phyloP scores from a whole-genome alignment of 2,329 filamentous ascomycete genomes.

The Arthrobotrys musiformis region DNA sequence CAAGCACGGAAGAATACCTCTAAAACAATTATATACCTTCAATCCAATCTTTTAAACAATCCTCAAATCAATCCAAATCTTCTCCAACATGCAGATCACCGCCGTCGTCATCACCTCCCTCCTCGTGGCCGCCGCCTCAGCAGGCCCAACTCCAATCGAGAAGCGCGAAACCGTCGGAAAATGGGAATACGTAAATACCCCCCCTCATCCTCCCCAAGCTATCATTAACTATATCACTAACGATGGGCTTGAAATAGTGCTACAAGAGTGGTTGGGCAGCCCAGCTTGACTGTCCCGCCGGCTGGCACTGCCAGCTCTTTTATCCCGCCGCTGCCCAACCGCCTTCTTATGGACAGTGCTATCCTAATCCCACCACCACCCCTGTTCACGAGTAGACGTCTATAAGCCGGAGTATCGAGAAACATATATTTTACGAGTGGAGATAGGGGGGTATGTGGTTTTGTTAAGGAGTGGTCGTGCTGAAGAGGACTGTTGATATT shows the following conservation, averaged over 20 bases:
- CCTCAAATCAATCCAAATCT: background rate
- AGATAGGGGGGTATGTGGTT: too few species aligned
- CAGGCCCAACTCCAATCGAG: background rate
- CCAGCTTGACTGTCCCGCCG: conserved; percentile 1
- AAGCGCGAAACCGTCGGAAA: background rate
- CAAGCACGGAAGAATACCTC: background rate
- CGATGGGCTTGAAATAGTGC: too few species aligned
- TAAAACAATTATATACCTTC: background rate
- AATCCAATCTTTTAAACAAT: background rate
- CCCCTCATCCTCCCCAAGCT: too few species aligned
- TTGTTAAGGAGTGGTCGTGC: too few species aligned
- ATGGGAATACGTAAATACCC: background rate
- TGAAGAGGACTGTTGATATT: too few species aligned
- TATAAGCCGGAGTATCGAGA: too few species aligned
- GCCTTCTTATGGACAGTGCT: conserved; percentile 10
- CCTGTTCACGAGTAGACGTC: conserved; percentile 20
- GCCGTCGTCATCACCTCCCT: conserved; percentile 3
- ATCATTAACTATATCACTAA: too few species aligned
- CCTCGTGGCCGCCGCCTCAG: conserved; percentile 3
- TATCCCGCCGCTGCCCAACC: conserved; percentile 5
- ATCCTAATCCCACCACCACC: background rate
- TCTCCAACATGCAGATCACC: conserved; percentile 5
- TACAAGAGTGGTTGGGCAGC: too few species aligned
- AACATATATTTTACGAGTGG: too few species aligned
- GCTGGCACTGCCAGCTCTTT: conserved; percentile 7